These are phyloP conservation scores for Dryadomyces sulphureus DNA, from an alignment of 2,329 filamentous ascomycete genomes.

Conservation along the genomic window DNA sequence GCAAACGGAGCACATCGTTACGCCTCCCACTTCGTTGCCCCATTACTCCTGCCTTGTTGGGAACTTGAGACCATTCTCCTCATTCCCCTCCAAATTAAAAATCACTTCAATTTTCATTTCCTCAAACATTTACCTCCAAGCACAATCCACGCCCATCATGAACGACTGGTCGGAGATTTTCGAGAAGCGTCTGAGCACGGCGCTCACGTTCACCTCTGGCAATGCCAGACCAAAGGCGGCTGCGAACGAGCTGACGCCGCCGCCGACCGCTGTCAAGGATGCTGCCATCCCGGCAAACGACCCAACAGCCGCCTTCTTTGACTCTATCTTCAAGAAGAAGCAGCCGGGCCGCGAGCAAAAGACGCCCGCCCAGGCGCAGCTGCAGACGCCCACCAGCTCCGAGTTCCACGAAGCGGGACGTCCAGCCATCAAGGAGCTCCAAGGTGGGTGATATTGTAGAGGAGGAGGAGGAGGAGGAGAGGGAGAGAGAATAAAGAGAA, in stretches of 20 bases:
- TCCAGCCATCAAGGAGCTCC: background rate
- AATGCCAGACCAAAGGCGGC: background rate
- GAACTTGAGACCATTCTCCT: no score
- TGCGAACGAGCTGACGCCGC: conserved; percentile 5
- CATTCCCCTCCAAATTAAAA: background rate
- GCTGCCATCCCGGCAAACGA: background rate
- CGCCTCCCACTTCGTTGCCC: no score
- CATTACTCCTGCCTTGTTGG: no score
- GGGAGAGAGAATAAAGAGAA: no score
- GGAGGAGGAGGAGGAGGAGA: no score
- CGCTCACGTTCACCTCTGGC: background rate
- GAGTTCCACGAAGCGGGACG: background rate
- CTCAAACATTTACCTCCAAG: background rate
- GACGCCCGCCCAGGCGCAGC: background rate
- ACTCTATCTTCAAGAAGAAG: conserved; percentile 6
- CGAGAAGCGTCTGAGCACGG: conserved; percentile 8
- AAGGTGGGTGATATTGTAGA: no score
- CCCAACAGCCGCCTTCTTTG: conserved; percentile 9
- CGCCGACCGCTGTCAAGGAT: conserved; percentile 1
- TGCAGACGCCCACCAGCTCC: background rate
- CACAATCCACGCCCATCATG: background rate
- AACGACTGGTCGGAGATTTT: conserved; percentile 10
- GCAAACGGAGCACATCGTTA: no score
- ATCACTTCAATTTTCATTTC: background rate
- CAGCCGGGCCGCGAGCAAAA: background rate